phyloP scores from a whole-genome alignment of 306 rosid species.

The Rosa multiflora region DNA sequence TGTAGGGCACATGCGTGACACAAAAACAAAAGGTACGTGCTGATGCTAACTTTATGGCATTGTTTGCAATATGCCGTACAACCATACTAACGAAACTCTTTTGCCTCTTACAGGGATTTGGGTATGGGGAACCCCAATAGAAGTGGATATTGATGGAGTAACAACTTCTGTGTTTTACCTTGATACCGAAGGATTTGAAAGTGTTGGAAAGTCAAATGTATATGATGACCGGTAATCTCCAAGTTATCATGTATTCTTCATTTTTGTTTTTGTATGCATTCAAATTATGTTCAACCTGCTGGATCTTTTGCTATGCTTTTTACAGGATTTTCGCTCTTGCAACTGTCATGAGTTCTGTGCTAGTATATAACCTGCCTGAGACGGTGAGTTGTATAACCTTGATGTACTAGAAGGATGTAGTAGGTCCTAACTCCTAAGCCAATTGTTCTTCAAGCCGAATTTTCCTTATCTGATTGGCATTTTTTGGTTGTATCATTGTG shows the following conservation, averaged over 20 bases:
- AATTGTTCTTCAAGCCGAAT: constrained; percentile 6
- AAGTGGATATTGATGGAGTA: constrained; percentile 77
- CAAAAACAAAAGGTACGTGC: constrained; percentile 82
- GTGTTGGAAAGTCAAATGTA: constrained; percentile 93
- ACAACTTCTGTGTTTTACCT: constrained; percentile 87
- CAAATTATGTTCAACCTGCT: constrained; percentile 10
- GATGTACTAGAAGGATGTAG: background rate
- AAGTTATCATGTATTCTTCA: constrained; percentile 24
- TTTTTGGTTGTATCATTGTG: constrained; percentile 30
- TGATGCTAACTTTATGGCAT: constrained; percentile 24
- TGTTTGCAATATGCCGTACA: background rate
- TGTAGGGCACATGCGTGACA: constrained; percentile 98
- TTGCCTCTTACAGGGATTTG: constrained; percentile 71
- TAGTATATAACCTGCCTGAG: constrained; percentile 91
- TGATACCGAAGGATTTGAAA: constrained; percentile 98
- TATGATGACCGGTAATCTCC: constrained; percentile 91
- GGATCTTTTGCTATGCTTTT: constrained; percentile 26
- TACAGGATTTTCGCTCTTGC: constrained; percentile 95
- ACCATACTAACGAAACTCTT: background rate
- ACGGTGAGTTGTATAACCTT: constrained; percentile 52
- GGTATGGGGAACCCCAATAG: constrained; percentile 95
- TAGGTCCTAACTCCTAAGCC: background rate
- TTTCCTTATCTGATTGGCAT: constrained; percentile 6
- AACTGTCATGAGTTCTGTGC: constrained; percentile 93
- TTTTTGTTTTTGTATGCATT: constrained; percentile 5